Evolutionary conservation across 371 early-diverging fungal species (phyloP).

Genomic region (Lichtheimia corymbifera): DNA sequence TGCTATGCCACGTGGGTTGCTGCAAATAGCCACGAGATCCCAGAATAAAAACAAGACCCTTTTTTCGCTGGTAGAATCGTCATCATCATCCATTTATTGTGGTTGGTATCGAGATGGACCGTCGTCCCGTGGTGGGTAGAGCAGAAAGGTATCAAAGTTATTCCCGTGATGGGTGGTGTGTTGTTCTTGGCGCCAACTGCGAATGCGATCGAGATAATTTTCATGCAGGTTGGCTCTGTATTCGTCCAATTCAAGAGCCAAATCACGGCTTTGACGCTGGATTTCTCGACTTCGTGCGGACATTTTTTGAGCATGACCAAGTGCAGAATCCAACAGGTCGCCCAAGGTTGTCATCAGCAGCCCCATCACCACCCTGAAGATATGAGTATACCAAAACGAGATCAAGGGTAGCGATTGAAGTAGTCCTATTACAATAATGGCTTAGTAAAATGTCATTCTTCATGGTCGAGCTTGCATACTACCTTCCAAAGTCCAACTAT

Average conservation of each 20-base stretch:
- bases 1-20: neutral
- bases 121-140: neutral
- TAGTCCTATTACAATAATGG: conserved; percentile 29
- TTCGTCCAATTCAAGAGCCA: conserved; percentile 42
- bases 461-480: neutral
- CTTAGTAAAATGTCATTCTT: neutral
- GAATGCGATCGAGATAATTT: conserved; percentile 37
- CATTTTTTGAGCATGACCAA: conserved; percentile 45
- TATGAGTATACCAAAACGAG: conserved; percentile 67
- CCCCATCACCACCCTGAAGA: conserved; percentile 60
- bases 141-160: neutral
- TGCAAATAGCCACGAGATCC: neutral
- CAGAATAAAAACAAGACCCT: neutral
- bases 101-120: conserved; percentile 1
- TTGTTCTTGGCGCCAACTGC: conserved; percentile 34
- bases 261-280: conserved; percentile 38
- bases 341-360: conserved; percentile 56
- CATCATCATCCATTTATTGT: neutral
- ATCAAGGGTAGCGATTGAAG: conserved; percentile 61
- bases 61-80: neutral
- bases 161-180: conserved; percentile 2
- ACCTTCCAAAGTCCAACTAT: conserved; percentile 57
- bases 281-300: conserved; percentile 40
- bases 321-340: conserved; percentile 57
- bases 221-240: conserved; percentile 41